phyloP scores from a whole-genome alignment of 805 yeast genomes.

The Candida montana region DNA sequence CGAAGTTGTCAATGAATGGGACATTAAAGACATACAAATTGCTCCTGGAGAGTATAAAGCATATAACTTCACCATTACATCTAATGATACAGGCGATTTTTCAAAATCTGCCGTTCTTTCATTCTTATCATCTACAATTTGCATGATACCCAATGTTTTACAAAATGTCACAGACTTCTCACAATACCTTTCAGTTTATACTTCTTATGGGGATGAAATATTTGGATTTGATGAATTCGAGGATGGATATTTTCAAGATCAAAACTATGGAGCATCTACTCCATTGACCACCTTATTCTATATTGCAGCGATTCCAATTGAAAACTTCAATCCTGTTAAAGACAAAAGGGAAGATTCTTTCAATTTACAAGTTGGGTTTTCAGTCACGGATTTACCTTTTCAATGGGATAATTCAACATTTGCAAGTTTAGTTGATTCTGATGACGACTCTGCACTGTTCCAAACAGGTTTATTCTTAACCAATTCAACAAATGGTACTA shows the following conservation, averaged over 20 bases:
- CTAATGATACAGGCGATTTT: neutral
- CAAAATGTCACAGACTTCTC: conserved; percentile 1
- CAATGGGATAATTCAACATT: conserved; percentile 63
- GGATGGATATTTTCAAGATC: conserved; percentile 13
- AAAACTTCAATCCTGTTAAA: conserved; percentile 1
- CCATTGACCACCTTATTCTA: conserved; percentile 12
- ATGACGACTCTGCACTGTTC: conserved; percentile 59
- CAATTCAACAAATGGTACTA: conserved; percentile 9
- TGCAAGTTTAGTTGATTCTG: conserved; percentile 62
- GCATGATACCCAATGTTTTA: conserved; percentile 7
- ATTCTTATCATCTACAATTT: conserved; percentile 11
- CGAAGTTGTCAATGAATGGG: conserved; percentile 13
- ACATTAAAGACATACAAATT: conserved; percentile 11
- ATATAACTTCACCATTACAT: conserved; percentile 15
- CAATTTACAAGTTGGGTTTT: conserved; percentile 49
- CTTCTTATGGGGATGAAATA: conserved; percentile 3
- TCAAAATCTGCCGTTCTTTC: conserved; percentile 1
- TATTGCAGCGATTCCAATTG: conserved; percentile 13
- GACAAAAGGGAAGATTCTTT: conserved; percentile 3
- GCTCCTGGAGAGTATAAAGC: conserved; percentile 16
- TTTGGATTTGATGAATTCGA: conserved; percentile 6
- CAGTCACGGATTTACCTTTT: conserved; percentile 55
- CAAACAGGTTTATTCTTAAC: conserved; percentile 49
- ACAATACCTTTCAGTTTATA: conserved; percentile 3
- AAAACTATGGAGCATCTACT: conserved; percentile 8